phyloP scores from a whole-genome alignment of 2,329 filamentous ascomycete genomes.

The Pseudopyrenochaeta lycopersici region DNA sequence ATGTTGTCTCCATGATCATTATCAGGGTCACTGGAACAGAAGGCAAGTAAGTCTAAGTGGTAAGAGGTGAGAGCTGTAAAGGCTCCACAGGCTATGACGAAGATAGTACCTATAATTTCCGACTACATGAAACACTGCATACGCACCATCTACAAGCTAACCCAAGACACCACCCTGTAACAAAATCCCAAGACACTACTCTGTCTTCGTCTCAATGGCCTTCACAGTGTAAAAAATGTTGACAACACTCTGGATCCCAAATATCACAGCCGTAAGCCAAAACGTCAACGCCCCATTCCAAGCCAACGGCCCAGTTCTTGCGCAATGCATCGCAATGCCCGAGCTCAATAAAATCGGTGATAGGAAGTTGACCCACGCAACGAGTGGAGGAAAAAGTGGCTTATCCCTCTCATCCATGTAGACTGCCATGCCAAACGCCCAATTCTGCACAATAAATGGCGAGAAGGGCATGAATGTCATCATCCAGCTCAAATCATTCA shows the following conservation, averaged over 20 bases:
- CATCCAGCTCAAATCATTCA: constrained; percentile 28
- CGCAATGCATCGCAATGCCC: constrained; percentile 17
- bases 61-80: no score
- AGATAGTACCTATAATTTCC: no score
- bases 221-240: no score
- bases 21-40: no score
- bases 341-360: constrained; percentile 11
- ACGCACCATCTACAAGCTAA: no score
- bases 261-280: constrained; percentile 13
- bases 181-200: no score
- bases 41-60: no score
- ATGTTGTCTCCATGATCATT: no score
- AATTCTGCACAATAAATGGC: constrained; percentile 16
- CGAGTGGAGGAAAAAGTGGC: constrained; percentile 6
- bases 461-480: constrained; percentile 21
- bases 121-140: no score
- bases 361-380: constrained; percentile 14
- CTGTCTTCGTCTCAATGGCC: no score
- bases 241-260: constrained; percentile 4
- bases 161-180: no score
- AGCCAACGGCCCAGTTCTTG: constrained; percentile 8
- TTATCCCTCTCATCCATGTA: constrained; percentile 7
- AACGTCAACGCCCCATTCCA: constrained; percentile 20
- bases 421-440: constrained; percentile 12
- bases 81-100: no score